Evolutionary conservation across 2,329 filamentous ascomycete species (phyloP).

Genomic region (Amauroascus niger): DNA sequence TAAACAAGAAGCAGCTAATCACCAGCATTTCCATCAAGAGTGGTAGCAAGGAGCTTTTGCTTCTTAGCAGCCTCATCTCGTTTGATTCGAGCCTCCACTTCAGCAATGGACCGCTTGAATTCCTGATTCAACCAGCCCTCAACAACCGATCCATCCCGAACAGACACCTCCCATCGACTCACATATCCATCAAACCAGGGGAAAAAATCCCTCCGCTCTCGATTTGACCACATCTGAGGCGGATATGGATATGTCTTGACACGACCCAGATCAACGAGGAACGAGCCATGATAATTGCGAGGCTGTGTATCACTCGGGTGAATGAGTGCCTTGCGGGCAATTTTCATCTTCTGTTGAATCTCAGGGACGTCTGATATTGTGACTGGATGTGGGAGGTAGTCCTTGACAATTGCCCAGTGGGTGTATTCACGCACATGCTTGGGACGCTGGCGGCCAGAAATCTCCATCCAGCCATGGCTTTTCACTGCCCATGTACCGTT

Average conservation of each 20-base stretch:
- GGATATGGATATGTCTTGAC: constrained; percentile 11
- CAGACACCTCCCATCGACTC: constrained; percentile 9
- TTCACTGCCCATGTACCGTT: constrained; percentile 17
- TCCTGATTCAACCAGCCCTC: constrained; percentile 11
- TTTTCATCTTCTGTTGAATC: constrained; percentile 13
- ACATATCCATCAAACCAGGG: constrained; percentile 7
- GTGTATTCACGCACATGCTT: not conserved
- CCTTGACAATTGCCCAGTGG: constrained; percentile 16
- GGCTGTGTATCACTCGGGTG: not conserved
- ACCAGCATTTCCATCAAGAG: no score
- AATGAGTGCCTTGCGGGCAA: constrained; percentile 13
- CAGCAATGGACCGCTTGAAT: not conserved
- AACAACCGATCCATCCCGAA: constrained; percentile 9
- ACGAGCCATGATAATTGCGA: constrained; percentile 14
- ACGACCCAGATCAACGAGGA: constrained; percentile 12
- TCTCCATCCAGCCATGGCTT: constrained; percentile 15
- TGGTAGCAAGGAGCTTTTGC: not conserved
- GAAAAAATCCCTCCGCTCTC: not conserved
- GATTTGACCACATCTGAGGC: constrained; percentile 1
- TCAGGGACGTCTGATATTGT: constrained; percentile 12
- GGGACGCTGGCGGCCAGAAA: constrained; percentile 7
- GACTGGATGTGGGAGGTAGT: constrained; percentile 7
- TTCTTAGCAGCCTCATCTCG: no score
- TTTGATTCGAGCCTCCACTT: not conserved
- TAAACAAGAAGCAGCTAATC: no score